Base-by-base conservation (phyloP, 2,329 filamentous ascomycete genomes). In the Penicillium sp. region DNA sequence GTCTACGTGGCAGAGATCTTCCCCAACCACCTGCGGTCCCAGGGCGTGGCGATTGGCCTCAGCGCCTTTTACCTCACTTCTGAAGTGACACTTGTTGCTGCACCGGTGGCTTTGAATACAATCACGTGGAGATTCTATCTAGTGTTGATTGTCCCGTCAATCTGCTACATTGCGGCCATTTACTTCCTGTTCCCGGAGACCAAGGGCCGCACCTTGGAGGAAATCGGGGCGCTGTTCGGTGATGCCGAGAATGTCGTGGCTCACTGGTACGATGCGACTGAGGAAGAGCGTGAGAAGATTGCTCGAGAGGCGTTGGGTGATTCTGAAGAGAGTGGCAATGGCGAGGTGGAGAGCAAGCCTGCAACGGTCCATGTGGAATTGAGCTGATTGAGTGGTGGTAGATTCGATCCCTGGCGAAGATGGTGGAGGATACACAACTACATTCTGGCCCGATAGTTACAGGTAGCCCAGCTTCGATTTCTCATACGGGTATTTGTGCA, bases 1-100 rank as follows among this genome's bases (percentile, higher is more conserved):
- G 68, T 77, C 22, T 78, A 78, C 60, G 66, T 77, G 27, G 63
- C 69, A 2, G 75, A 78, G 65, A 79, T 78, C 50, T 78, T 77
- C 66, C 76, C 77, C 3, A 79, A 71, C 18, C 71, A 77, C 58
- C 62, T 78, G 14, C 72, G 76, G 3, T 69, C 70, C 13, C 70
- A 76, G 43, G 76, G 76, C 0, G 73, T 75, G 18, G 74, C 75
- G 0, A 59, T 78, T 36, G 74, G 76, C 0, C 66, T 78, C 55
- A 62, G 67, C 35, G 69, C 70, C 27, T 69, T 75, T 39, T 77
- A 76, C 54, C 64, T 73, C 5, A 69, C 71, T n/a, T 70, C 71
- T 9, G 73, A 75, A 40, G 69, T 78, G 36, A 69, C 72, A 6
- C 69, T 78, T 2, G 66, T 72, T 6, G 70, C 67, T 7, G 73